These are phyloP conservation scores for Rhizoctonia solani DNA, from an alignment of 1,284 basidiomycete species.

Conservation along the genomic window DNA sequence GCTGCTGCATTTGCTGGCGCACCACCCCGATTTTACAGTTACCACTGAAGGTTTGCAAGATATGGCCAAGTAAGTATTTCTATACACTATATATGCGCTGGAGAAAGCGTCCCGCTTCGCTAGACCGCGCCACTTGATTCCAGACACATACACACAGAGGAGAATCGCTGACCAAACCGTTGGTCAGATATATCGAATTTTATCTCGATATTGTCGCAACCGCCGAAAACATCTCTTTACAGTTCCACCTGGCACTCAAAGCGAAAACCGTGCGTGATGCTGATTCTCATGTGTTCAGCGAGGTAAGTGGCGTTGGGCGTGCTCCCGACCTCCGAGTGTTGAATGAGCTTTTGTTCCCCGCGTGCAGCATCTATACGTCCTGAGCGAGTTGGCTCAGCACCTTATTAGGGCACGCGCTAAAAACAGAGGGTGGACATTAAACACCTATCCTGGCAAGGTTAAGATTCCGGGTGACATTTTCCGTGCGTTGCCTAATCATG, in stretches of 20 bases:
- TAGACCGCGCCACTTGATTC: too few relatives aligned
- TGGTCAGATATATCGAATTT: slow-evolving; percentile 91
- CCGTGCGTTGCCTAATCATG: slow-evolving; percentile 61
- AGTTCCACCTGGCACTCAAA: slow-evolving; percentile 82
- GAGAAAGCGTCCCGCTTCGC: too few relatives aligned
- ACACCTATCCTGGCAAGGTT: slow-evolving; percentile 80
- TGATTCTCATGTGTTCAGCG: slow-evolving; percentile 64
- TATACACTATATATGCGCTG: too few relatives aligned
- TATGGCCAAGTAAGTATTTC: slow-evolving; percentile 63
- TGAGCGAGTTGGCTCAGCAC: slow-evolving; percentile 87
- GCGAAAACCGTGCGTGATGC: slow-evolving; percentile 86
- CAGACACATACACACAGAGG: too few relatives aligned
- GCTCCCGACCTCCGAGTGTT: background rate
- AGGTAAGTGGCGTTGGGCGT: slow-evolving; percentile 53
- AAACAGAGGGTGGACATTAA: slow-evolving; percentile 72
- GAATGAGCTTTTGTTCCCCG: background rate
- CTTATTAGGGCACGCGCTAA: slow-evolving; percentile 76
- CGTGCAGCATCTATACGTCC: slow-evolving; percentile 80
- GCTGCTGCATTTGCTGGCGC: slow-evolving; percentile 83
- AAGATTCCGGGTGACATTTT: slow-evolving; percentile 85
- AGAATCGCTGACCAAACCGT: too few relatives aligned
- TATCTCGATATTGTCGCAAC: slow-evolving; percentile 79
- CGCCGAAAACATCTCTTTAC: slow-evolving; percentile 77
- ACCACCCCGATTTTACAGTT: slow-evolving; percentile 87
- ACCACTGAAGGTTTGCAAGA: slow-evolving; percentile 63